A percentile compares a stretch with the other conserved stretches of the same genome.
Evolutionary conservation across 371 early-diverging fungal genomes (phyloP).

Genomic region (Mycotypha africana): DNA sequence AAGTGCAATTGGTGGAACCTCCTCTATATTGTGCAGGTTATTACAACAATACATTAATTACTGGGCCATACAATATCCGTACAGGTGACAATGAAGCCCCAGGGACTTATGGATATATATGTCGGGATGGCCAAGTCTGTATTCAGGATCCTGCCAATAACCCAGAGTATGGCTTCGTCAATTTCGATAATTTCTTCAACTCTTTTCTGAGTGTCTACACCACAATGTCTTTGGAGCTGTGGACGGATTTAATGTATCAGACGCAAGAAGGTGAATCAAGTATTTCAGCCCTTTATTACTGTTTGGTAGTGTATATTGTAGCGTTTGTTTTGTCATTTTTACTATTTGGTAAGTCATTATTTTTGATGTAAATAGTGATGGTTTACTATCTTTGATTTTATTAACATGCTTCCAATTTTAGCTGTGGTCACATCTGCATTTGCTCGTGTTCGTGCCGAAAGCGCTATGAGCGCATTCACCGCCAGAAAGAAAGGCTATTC

Average conservation of each 20-base stretch:
- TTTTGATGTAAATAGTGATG: no score
- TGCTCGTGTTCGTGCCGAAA: conserved; percentile 49
- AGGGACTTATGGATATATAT: conserved; percentile 29
- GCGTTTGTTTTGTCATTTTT: conserved; percentile 51
- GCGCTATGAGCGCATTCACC: conserved; percentile 48
- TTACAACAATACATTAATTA: conserved; percentile 34
- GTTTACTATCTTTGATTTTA: not conserved
- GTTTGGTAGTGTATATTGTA: conserved; percentile 47
- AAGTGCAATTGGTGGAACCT: conserved; percentile 42
- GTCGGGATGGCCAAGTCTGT: conserved; percentile 43
- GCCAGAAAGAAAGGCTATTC: conserved; percentile 33
- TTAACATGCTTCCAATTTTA: conserved; percentile 2
- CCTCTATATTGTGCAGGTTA: conserved; percentile 51
- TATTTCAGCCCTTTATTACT: conserved; percentile 45
- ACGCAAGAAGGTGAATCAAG: conserved; percentile 48
- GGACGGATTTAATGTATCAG: conserved; percentile 56
- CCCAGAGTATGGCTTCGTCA: conserved; percentile 39
- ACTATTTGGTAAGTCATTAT: conserved; percentile 51
- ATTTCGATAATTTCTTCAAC: conserved; percentile 47
- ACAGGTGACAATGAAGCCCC: conserved; percentile 30
- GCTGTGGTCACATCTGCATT: conserved; percentile 62
- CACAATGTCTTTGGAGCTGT: conserved; percentile 48
- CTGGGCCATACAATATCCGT: conserved; percentile 35
- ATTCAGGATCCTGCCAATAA: conserved; percentile 39
- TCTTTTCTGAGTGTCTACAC: conserved; percentile 50